Percentiles rank a stretch among this genome's conserved stretches.
Conservation (phyloP, 2,329 filamentous ascomycete genomes). For the Domatiomyces globalis region DNA sequence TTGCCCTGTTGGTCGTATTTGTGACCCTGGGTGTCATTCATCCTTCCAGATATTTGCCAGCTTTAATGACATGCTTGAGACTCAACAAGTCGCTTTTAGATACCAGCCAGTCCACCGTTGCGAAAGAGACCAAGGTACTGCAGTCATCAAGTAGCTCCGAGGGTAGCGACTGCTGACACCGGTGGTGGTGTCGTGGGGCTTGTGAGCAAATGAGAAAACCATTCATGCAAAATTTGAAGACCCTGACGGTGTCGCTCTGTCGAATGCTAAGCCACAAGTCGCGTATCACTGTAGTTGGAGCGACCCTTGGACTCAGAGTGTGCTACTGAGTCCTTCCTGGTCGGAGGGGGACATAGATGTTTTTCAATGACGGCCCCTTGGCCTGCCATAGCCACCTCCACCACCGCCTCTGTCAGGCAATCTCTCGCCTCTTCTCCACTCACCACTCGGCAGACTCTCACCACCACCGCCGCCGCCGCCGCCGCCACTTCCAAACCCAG, state of each 20-base stretch:
- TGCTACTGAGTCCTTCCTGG: not conserved
- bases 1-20: not conserved
- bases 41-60: not conserved
- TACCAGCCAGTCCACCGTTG: not conserved
- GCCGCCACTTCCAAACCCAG: conserved; percentile 28
- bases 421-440: conserved; percentile 37
- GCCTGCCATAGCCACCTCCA: conserved; percentile 24
- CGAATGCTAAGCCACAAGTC: not conserved
- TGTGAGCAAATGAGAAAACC: too few relatives aligned
- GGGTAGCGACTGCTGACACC: not conserved
- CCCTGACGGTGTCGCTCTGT: too few relatives aligned
- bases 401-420: conserved; percentile 29
- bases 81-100: not conserved
- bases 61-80: not conserved
- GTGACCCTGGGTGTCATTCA: not conserved
- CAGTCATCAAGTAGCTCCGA: not conserved
- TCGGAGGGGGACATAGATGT: not conserved
- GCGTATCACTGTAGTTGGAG: not conserved
- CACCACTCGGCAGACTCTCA: conserved; percentile 30
- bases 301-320: not conserved
- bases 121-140: not conserved
- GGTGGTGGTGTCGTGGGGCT: not conserved
- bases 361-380: not conserved
- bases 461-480: conserved; percentile 28
- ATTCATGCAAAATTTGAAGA: too few relatives aligned